Evolutionary conservation across 2,329 filamentous ascomycete genomes (phyloP), one percentile per base, ranked within the genome.

Genomic region (Cladosporium sp.): DNA sequence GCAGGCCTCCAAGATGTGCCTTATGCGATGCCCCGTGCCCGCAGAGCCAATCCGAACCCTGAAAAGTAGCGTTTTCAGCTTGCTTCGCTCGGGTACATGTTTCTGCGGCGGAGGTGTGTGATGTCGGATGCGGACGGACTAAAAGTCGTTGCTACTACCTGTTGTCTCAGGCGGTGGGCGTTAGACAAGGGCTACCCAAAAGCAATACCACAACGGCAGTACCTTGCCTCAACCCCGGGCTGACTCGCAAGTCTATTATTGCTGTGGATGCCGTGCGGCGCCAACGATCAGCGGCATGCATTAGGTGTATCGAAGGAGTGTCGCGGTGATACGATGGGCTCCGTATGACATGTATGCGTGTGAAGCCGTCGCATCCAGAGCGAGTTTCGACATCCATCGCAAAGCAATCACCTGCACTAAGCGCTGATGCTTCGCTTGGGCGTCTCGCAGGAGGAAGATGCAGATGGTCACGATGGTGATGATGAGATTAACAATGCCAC

Each of bases 191-290:
- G 25, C 48, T 28, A 39, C 46, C 16, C 23, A 56, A 63, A 63
- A 63, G 60, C 60, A 63, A 63, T 43, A 39, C 23, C 36, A 21
- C 34, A 39, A 63, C 60, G 49, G 49, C 48, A 53, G 49, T 54
- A 63, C 60, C 60, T 63, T 63, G 60, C 60, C 48, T 63, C 49
- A 56, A 63, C 60, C 49, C 60, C 56, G 34, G 49, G 60, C 48
- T 63, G 60, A 54, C 49, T 63, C 60, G 60, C 49, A 63, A 63
- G 60, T 63, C 48, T 43, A 63, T 63, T 46, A 46, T 56, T 54
- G 60, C 49, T 63, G 49, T 36, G 48, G 21, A 63, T 56, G 60
- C 60, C 60, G 60, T 63, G 49, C 60, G 60, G 49, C 60, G 48
- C 25, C 60, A 46, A 49, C 60, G 60, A 63, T 63, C 49, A 63